Conservation (phyloP, 2,329 filamentous ascomycete genomes). For the Fusarium devonianum region DNA sequence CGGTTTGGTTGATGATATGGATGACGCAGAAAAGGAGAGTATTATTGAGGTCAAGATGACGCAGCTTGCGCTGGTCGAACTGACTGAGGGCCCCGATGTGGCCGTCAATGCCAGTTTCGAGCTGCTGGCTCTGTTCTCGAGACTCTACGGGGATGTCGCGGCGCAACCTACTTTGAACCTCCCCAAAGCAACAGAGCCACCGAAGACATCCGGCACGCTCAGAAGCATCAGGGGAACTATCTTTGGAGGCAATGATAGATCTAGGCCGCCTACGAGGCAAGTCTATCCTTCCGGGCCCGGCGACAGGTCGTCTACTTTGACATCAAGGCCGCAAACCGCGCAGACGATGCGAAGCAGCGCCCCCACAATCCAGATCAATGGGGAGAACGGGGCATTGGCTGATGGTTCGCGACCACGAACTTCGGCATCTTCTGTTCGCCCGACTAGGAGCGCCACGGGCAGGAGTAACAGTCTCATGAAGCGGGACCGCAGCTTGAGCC, state of each 20-base stretch:
- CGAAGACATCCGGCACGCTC: conserved; percentile 75
- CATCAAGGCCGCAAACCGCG: conserved; percentile 49
- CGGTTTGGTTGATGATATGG: conserved; percentile 79
- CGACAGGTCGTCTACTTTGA: conserved; percentile 47
- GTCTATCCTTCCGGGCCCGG: conserved; percentile 46
- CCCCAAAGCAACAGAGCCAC: conserved; percentile 59
- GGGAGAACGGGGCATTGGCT: conserved; percentile 60
- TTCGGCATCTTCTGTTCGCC: conserved; percentile 44
- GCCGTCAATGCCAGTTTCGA: conserved; percentile 91
- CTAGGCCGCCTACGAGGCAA: conserved; percentile 52
- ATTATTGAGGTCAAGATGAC: conserved; percentile 97
- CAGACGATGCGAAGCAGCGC: conserved; percentile 56
- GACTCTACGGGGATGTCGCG: conserved; percentile 72
- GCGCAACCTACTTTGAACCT: conserved; percentile 54
- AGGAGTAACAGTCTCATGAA: conserved; percentile 62
- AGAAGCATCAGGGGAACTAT: conserved; percentile 78
- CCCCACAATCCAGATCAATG: conserved; percentile 80
- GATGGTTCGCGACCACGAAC: conserved; percentile 47
- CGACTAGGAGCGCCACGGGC: conserved; percentile 55
- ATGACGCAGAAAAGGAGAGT: conserved; percentile 81
- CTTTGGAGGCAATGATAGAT: conserved; percentile 68
- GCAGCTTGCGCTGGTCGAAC: conserved; percentile 82
- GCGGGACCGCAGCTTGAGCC: conserved; percentile 58
- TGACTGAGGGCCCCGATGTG: conserved; percentile 81
- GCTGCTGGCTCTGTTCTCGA: conserved; percentile 79